Evolutionary conservation across 805 yeast genomes (phyloP), one percentile per base, ranked within the genome.

Genomic region (Yarrowia deformans): DNA sequence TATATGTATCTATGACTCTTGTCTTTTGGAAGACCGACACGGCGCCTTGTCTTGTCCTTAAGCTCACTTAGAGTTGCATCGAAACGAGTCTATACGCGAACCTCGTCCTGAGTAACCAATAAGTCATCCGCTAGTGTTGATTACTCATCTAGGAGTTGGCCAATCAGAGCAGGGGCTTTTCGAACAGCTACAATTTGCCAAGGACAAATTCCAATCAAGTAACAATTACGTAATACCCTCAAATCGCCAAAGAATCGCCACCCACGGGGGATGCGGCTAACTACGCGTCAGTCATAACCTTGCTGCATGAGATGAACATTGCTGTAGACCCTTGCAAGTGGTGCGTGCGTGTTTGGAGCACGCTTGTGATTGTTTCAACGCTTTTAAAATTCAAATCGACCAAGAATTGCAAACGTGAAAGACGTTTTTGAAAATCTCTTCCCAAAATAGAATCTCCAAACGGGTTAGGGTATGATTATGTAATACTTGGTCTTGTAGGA

Each of bases 1-100:
- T 49, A 49, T 32, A 49, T 49, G 56, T 52, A 52, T 52, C 40
- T 52, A 52, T 52, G 56, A 52, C 56, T 52, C 56, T 52, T 35
- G 40, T 7, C 3, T 16, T n/a, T n/a, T 14, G 19, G 13, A 1
- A 6, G 5, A 8, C 37, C 16, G 18, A 14, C 19, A 45, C 23
- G 29, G 29, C 29, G 29, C 29, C 29, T n/a, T n/a, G n/a, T n/a
- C 29, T 49, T 32, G 54, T 49, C 32, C n/a, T 32, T 1, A 6
- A 32, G 9, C 12, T 3, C 19, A 16, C 35, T 49, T 52, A 52
- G 56, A 35, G 56, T 52, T 52, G 56, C 40, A 18, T 42, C 42
- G n/a, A 50, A 16, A 34, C 34, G 40, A 32, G 55, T 32, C 29
- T 23, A 23, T 2, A 23, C 2, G 29, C 29, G 29, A 23, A 4